phyloP scores from a whole-genome alignment of 2,329 filamentous ascomycete species.

The Cladosporium sp. region DNA sequence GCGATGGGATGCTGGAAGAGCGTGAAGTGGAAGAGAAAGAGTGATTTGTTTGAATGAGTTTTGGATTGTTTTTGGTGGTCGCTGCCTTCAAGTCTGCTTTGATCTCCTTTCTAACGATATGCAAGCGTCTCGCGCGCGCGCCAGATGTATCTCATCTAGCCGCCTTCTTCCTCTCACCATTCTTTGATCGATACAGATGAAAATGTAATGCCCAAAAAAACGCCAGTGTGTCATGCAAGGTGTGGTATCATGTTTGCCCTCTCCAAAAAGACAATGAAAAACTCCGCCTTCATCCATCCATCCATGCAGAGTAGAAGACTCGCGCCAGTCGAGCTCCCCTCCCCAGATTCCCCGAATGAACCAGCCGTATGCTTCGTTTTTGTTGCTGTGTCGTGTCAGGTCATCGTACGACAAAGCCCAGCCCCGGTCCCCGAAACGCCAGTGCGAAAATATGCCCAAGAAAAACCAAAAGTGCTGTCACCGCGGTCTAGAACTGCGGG shows the following conservation, averaged over 20 bases:
- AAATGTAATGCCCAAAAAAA: neutral
- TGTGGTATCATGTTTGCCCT: neutral
- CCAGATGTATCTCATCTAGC: too few species aligned
- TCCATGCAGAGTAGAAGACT: neutral
- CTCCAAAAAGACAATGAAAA: neutral
- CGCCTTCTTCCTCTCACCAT: too few species aligned
- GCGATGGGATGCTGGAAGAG: too few species aligned
- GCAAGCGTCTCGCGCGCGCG: too few species aligned
- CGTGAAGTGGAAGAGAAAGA: too few species aligned
- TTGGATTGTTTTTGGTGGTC: too few species aligned
- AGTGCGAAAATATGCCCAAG: neutral
- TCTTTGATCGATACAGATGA: neutral
- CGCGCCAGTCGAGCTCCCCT: neutral
- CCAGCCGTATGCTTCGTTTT: neutral
- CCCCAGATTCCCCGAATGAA: neutral
- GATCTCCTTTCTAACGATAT: too few species aligned
- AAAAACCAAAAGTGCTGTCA: neutral
- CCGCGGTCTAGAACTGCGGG: conserved; percentile 7
- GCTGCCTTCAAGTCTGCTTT: too few species aligned
- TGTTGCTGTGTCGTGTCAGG: neutral
- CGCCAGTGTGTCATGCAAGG: neutral
- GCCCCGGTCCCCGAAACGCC: neutral
- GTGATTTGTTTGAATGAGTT: too few species aligned
- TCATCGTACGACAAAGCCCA: neutral
- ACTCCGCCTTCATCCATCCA: neutral